Conservation (phyloP, 495 filamentous ascomycete species). For the Tricharina praecox region DNA sequence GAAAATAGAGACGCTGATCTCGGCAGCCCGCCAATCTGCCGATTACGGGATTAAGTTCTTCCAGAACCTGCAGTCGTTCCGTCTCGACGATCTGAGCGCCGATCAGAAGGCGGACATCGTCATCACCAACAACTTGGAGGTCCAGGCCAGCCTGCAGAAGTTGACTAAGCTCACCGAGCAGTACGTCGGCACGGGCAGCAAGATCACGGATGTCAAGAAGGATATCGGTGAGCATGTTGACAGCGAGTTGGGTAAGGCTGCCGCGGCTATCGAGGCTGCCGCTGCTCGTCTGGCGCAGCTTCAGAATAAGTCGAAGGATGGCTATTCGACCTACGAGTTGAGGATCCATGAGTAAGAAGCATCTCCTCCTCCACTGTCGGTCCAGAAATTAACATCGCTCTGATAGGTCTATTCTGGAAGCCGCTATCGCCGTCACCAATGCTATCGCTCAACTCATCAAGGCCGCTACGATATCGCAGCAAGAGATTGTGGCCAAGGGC, state of each 20-base stretch:
- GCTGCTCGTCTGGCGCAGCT: constrained; percentile 75
- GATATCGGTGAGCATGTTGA: constrained; percentile 91
- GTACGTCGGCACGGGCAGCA: constrained; percentile 67
- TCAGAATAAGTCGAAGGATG: constrained; percentile 80
- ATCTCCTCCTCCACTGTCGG: constrained; percentile 2
- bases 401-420: constrained; percentile 57
- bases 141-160: constrained; percentile 75
- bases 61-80: constrained; percentile 82
- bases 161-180: constrained; percentile 82
- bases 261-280: constrained; percentile 84
- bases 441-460: constrained; percentile 93
- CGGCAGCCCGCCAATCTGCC: constrained; percentile 67
- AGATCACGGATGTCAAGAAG: constrained; percentile 50
- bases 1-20: constrained; percentile 69
- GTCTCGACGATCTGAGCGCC: constrained; percentile 71
- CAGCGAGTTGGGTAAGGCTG: constrained; percentile 78
- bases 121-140: constrained; percentile 89
- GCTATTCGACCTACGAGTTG: constrained; percentile 92
- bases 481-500: constrained; percentile 94
- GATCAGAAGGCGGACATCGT: constrained; percentile 86
- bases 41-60: constrained; percentile 87
- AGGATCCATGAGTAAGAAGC: constrained; percentile 57
- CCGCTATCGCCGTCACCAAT: constrained; percentile 87
- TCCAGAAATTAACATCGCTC: background rate
- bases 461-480: constrained; percentile 81